phyloP scores from a whole-genome alignment of 768 basidiomycete genomes.

The Tulasnella sp. region DNA sequence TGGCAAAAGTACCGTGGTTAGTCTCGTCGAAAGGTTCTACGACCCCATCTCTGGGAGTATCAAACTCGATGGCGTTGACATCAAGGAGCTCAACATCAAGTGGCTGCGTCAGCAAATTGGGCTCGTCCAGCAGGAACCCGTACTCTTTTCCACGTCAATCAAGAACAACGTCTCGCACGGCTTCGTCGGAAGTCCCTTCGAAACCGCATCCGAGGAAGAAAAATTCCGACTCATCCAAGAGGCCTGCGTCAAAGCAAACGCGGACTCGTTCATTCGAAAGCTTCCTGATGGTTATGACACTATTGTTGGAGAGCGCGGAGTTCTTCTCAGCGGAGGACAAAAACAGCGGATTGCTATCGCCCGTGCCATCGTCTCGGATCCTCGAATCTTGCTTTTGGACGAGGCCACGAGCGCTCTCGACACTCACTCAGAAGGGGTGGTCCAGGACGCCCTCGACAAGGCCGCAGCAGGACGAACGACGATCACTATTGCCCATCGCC shows the following conservation, averaged over 20 bases:
- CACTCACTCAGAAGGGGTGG: constrained; percentile 76
- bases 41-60: constrained; percentile 67
- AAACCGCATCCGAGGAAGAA: constrained; percentile 43
- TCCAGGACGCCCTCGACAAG: constrained; percentile 80
- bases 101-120: constrained; percentile 37
- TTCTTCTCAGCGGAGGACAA: constrained; percentile 48
- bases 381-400: constrained; percentile 73
- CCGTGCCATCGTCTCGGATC: constrained; percentile 39
- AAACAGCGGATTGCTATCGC: constrained; percentile 48
- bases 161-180: constrained; percentile 46
- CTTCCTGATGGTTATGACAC: constrained; percentile 47
- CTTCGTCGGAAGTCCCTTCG: constrained; percentile 43
- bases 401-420: constrained; percentile 89
- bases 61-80: constrained; percentile 63
- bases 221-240: constrained; percentile 41
- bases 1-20: constrained; percentile 58
- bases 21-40: constrained; percentile 84
- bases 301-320: constrained; percentile 43
- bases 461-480: constrained; percentile 44
- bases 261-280: constrained; percentile 44
- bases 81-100: constrained; percentile 41
- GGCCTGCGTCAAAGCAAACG: constrained; percentile 45
- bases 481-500: constrained; percentile 42
- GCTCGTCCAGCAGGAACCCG: constrained; percentile 42
- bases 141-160: constrained; percentile 44